Conservation (phyloP, 495 filamentous ascomycete genomes). For the Neurospora sp. region DNA sequence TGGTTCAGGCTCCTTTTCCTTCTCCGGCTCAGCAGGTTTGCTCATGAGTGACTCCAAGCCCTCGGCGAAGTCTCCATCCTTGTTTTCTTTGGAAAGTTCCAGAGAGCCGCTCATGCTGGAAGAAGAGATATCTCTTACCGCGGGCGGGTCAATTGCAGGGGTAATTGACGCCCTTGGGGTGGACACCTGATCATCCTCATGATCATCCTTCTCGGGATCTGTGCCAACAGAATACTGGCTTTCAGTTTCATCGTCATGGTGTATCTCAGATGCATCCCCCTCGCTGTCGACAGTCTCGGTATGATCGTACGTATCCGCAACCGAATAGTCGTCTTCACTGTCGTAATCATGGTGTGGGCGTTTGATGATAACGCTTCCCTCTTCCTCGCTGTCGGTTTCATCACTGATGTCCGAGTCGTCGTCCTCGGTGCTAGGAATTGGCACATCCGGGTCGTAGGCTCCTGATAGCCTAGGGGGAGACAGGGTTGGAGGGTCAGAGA, state of each 20-base stretch:
- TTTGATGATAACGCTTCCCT: slow-evolving; percentile 57
- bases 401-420: slow-evolving; percentile 34
- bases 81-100: slow-evolving; percentile 6
- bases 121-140: slow-evolving; percentile 1
- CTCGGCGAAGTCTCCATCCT: slow-evolving; percentile 27
- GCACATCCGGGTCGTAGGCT: slow-evolving; percentile 67
- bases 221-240: slow-evolving; percentile 19
- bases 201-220: neutral
- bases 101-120: slow-evolving; percentile 4
- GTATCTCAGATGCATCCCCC: slow-evolving; percentile 27
- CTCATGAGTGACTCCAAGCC: slow-evolving; percentile 34
- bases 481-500: slow-evolving; percentile 47
- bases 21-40: slow-evolving; percentile 18
- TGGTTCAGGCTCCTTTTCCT: slow-evolving; percentile 10
- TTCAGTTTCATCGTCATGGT: slow-evolving; percentile 12
- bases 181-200: slow-evolving; percentile 24
- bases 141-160: slow-evolving; percentile 10
- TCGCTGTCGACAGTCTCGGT: slow-evolving; percentile 30
- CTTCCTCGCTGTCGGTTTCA: slow-evolving; percentile 38
- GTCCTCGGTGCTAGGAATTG: slow-evolving; percentile 65
- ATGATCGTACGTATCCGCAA: slow-evolving; percentile 50
- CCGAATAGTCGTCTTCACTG: slow-evolving; percentile 57
- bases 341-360: slow-evolving; percentile 48
- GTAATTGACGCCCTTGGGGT: slow-evolving; percentile 34
- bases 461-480: slow-evolving; percentile 27